Evolutionary conservation across 148 eudicot genomes (phyloP).

Genomic region (Fagopyrum tataricum): DNA sequence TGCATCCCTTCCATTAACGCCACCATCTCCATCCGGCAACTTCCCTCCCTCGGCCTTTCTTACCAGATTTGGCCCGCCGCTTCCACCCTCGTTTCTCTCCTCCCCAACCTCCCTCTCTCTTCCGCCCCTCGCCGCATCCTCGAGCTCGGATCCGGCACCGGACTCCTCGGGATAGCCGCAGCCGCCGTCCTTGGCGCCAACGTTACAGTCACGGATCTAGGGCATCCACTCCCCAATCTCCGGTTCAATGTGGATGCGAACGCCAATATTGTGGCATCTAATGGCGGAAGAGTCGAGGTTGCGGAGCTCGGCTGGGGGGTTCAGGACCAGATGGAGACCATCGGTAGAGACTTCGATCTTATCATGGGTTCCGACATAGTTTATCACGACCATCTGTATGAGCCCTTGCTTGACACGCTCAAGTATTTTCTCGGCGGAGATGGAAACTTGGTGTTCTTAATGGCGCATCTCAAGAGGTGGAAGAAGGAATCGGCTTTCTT

Average conservation of each 20-base stretch:
- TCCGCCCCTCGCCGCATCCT: slow-evolving; percentile 25
- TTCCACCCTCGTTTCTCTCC: slow-evolving; percentile 43
- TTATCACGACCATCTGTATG: slow-evolving; percentile 67
- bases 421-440: slow-evolving; percentile 35
- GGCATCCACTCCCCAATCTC: slow-evolving; percentile 56
- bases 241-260: slow-evolving; percentile 44
- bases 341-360: slow-evolving; percentile 53
- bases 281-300: slow-evolving; percentile 42
- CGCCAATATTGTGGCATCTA: slow-evolving; percentile 17
- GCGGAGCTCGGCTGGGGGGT: slow-evolving; percentile 70
- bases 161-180: slow-evolving; percentile 69
- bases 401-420: slow-evolving; percentile 55
- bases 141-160: slow-evolving; percentile 88
- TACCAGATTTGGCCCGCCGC: slow-evolving; percentile 94
- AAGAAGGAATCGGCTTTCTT: slow-evolving; percentile 45
- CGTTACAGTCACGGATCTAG: slow-evolving; percentile 72
- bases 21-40: slow-evolving; percentile 45
- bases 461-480: slow-evolving; percentile 91
- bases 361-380: slow-evolving; percentile 75
- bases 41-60: slow-evolving; percentile 61
- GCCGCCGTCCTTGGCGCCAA: slow-evolving; percentile 59
- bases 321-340: slow-evolving; percentile 41
- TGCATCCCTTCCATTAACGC: slow-evolving; percentile 38
- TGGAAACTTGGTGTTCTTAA: slow-evolving; percentile 43
- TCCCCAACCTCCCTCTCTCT: slow-evolving; percentile 30